Base-by-base conservation (phyloP, 2,329 filamentous ascomycete genomes). In the Trichophaea hybrida region DNA sequence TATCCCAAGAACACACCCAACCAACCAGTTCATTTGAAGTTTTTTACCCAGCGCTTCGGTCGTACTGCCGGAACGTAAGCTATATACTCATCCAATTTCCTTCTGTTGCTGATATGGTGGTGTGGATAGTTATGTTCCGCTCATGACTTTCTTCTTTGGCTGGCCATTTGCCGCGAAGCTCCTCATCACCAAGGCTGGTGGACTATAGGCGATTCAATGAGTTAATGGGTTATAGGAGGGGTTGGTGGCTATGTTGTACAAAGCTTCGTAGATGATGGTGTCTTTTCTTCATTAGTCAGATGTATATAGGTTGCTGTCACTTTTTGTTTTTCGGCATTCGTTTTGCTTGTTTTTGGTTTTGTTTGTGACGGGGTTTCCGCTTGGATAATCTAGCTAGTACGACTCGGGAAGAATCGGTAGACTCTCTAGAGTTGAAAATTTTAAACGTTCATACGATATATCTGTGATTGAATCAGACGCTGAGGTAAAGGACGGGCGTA, bases 121-220 rank as follows among this genome's bases (percentile, higher is more conserved):
- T 31, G 7, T 46, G 17, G 13, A 50, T 43, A 64, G 62, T 37
- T 62, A 62, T 43, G 31, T 64, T 31, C 62, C 62, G 1, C 43
- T 57, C 37, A 62, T 52, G 37, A 35, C 55, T 5, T 35, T 64
- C 5, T 62, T 64, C n/a, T 62, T 64, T 32, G 60, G 60, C 15
- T 64, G 62, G 62, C 60, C 62, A 6, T 59, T 64, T 58, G 60
- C 58, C 4, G 58, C 60, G 31, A 56, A 59, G 55, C 56, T 12
- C 10, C 43, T 40, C 12, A 59, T 32, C 13, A 48, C 13, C 31
- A 24, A 12, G 13, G 58, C 60, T 37, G 58, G 60, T 1, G 60
- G 60, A 2, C 60, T 58, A 10, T 62, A 33, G 37, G n/a, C 10
- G 50, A 37, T 34, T 34, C 13, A 10, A 53, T n/a, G 7, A 1